Conservation (phyloP, 176 grass and related monocot species). For the Elaeis guineensis region DNA sequence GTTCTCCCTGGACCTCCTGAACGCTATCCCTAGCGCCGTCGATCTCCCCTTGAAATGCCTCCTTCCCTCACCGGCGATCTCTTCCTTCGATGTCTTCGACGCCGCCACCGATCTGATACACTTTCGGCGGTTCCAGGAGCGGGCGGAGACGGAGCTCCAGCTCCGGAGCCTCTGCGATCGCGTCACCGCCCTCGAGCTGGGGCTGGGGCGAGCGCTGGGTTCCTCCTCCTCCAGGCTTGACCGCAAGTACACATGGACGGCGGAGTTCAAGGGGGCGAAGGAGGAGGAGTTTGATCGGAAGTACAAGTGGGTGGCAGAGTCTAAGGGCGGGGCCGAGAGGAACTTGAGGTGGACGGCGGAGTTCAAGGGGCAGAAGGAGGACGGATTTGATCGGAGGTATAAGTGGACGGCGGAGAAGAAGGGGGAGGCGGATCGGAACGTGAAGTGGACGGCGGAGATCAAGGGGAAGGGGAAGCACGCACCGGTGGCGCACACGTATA, state of each 20-base stretch:
- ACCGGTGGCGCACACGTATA: constrained; percentile 47
- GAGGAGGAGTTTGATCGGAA: constrained; percentile 18
- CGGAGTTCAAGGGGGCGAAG: constrained; percentile 32
- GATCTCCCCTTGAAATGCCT: background rate
- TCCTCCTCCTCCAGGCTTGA: constrained; percentile 13
- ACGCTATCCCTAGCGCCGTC: background rate
- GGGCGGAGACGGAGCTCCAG: constrained; percentile 18
- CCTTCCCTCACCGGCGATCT: constrained; percentile 1
- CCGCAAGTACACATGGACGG: constrained; percentile 54
- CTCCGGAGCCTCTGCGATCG: constrained; percentile 66
- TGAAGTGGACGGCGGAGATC: too few relatives aligned
- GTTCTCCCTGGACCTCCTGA: constrained; percentile 13
- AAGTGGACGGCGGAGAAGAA: constrained; percentile 5
- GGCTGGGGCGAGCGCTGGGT: constrained; percentile 18
- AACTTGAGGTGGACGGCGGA: constrained; percentile 51
- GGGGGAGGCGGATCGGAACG: too few relatives aligned
- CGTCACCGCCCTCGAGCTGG: constrained; percentile 55
- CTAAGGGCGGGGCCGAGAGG: constrained; percentile 38
- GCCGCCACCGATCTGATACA: background rate
- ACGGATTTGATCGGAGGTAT: constrained; percentile 14
- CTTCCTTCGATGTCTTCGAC: constrained; percentile 13
- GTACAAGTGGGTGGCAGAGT: constrained; percentile 64
- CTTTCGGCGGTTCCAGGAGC: background rate
- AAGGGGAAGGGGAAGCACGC: constrained; percentile 61
- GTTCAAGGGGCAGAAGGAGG: constrained; percentile 18